Evolutionary conservation across 139 green algal species (phyloP).

Genomic region (Closterium sp.): DNA sequence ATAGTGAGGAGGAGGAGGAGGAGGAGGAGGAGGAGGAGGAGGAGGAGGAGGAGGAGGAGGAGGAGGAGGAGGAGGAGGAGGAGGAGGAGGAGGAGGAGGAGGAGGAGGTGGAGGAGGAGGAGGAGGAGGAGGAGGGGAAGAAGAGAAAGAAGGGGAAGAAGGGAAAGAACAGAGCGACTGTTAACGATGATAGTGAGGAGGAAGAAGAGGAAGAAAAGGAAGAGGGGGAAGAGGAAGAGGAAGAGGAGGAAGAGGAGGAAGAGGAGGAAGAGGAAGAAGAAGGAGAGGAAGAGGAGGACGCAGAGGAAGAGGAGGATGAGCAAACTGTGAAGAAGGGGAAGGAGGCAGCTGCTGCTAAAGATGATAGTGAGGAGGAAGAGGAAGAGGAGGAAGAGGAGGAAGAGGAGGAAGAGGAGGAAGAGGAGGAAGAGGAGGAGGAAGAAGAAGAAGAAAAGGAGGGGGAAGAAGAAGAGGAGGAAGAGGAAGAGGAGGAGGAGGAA

Average conservation of each 20-base stretch:
- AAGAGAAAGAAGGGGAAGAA: not conserved
- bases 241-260: not conserved
- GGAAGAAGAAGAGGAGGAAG: slow-evolving; percentile 18
- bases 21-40: not conserved
- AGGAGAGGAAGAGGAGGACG: slow-evolving; percentile 25
- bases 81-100: not conserved
- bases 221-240: not conserved
- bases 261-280: not conserved
- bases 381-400: not conserved
- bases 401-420: not conserved
- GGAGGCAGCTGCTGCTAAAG: not conserved
- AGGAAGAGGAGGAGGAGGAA: slow-evolving; percentile 30
- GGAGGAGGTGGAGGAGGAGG: not conserved
- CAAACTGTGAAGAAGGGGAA: not conserved
- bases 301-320: slow-evolving; percentile 43
- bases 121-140: not conserved
- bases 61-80: slow-evolving; percentile 44
- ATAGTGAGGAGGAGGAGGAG: not conserved
- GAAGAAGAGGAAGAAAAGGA: not conserved
- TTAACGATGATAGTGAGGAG: not conserved
- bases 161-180: not conserved
- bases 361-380: not conserved
- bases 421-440: not conserved
- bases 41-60: not conserved
- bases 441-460: not conserved